Evolutionary conservation across 1,284 basidiomycete genomes (phyloP), one percentile per base, ranked within the genome.

Genomic region (Ceratobasidium sp.): DNA sequence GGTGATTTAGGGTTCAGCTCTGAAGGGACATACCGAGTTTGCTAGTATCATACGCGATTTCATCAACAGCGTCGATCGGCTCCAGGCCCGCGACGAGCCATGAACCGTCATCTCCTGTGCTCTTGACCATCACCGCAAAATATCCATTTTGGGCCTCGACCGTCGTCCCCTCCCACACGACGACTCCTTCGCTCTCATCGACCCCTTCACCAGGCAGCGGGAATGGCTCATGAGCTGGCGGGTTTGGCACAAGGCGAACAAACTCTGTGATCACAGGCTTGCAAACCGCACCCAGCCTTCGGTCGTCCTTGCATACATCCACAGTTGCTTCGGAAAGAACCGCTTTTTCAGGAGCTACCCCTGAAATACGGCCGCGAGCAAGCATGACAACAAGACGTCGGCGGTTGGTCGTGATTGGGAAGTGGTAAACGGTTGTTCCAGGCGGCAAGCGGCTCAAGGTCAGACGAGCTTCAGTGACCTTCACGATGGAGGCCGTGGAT

Each of bases 101-200:
- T 14, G 89, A 88, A 33, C 80, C 79, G 3, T 83, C 84, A 71
- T 86, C 83, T n/a, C 81, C 84, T 59, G 81, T 76, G 2, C 76
- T 78, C n/a, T 86, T 83, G 18, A 89, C 76, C 14, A 78, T 80
- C 44, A 92, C 81, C 1, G 83, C 87, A 18, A 91, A 78, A 82
- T 83, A 86, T 36, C 38, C 49, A 58, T 36, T 16, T 28, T 62
- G 51, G 8, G 21, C 38, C 49, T 62, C 72, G 3, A 36, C 21
- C 9, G 23, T 36, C n/a, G 38, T 48, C 14, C 67, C 28, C 40
- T 66, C 49, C 40, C 42, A 90, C 21, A 87, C 79, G 3, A 88
- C 87, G 0, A 89, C 81, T 0, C 89, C 90, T 71, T 92, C 90
- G 12, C 88, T 88, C 78, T 92, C 90, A 72, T 91, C 88, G 0